These are phyloP conservation scores for Oehlia diaphana DNA, from an alignment of 192 early-diverging fungal species.

Conservation along the genomic window DNA sequence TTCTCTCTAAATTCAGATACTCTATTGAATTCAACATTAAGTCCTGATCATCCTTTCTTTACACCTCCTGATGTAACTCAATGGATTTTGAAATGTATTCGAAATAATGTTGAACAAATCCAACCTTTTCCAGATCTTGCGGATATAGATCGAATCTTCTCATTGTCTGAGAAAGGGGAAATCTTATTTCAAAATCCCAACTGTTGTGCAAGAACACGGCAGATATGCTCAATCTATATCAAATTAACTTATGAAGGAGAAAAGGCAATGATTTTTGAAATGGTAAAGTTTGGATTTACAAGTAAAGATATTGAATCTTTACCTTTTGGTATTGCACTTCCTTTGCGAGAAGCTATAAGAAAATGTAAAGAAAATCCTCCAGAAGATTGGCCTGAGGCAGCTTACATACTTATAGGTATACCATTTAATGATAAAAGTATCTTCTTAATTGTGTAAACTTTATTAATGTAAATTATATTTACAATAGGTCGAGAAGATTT, in stretches of 20 bases:
- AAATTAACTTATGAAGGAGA: constrained; percentile 33
- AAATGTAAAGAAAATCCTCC: constrained; percentile 50
- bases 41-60: neutral
- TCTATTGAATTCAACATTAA: neutral
- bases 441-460: neutral
- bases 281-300: constrained; percentile 38
- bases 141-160: constrained; percentile 31
- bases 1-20: neutral
- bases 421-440: constrained; percentile 12
- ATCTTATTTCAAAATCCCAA: neutral
- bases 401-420: constrained; percentile 54
- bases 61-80: constrained; percentile 21
- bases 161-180: constrained; percentile 1
- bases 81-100: constrained; percentile 23
- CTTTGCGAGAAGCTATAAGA: constrained; percentile 52
- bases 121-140: constrained; percentile 29
- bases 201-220: constrained; percentile 27
- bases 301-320: constrained; percentile 46
- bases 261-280: constrained; percentile 41
- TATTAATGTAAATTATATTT: constrained; percentile 7
- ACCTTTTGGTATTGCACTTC: constrained; percentile 55
- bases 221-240: constrained; percentile 29
- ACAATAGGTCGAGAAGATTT: constrained; percentile 34
- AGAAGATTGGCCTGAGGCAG: constrained; percentile 38
- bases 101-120: neutral